Base-by-base conservation (phyloP, 176 grass and related monocot genomes). In the Eragrostis nindensis region DNA sequence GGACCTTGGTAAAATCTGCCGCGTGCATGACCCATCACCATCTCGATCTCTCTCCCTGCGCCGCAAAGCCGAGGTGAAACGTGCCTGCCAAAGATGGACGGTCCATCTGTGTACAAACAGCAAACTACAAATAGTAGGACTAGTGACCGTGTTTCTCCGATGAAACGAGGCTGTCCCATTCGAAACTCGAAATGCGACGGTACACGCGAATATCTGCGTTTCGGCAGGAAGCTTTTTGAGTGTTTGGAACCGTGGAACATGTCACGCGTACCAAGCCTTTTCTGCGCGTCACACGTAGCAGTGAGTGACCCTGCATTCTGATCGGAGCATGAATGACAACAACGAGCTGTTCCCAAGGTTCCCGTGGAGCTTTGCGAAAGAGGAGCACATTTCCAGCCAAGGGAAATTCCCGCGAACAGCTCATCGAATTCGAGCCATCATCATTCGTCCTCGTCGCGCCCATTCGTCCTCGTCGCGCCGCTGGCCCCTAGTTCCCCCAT, bases 401-500 rank as follows among this genome's bases (percentile, higher is more conserved):
- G 39, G 53, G 25, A 8, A 56, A 57, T 8, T 54, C 38, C 16
- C 45, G 8, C 4, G 16, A 71, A 63, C 66, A 78, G 74, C 43
- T 63, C 55, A 78, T 42, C 10, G 38, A 70, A 49, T 70, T 77
- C 82, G 30, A 25, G 11, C 66, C n/a, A 78, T 21, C 52, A 70
- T 61, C 25, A 32, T 17, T 57, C 36, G 8, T 47, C 41, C 14
- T n/a, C n/a, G n/a, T n/a, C n/a, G n/a, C n/a, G n/a, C n/a, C n/a
- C n/a, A n/a, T n/a, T n/a, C n/a, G n/a, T n/a, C n/a, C n/a, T 29
- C 21, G 19, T 39, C 66, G 25, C 53, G 6, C 29, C 29, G 4
- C 29, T 59, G 13, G 7, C 63, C 36, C 9, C 46, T 19, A 21
- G 16, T 44, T 27, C 26, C 42, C 26, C 5, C 54, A 10, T 62